Base-by-base conservation (phyloP, 1,284 basidiomycete genomes). In the Leccinum fallax region DNA sequence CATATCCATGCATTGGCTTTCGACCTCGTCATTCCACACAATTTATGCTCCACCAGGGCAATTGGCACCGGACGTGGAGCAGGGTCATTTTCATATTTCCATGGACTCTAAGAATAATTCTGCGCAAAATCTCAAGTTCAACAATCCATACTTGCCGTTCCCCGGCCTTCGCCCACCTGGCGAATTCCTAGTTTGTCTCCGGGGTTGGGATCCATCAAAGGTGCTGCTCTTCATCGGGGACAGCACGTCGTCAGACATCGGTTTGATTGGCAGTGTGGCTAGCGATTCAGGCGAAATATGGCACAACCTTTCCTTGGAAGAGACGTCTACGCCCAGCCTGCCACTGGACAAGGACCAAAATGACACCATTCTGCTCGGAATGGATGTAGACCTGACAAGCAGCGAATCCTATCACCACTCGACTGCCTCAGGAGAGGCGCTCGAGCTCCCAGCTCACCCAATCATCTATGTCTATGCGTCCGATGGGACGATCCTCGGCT, bases 401-500 rank as follows among this genome's bases (percentile, higher is more conserved):
- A 71, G 74, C 6, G 76, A 80, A 34, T 66, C 76, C 4, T 81
- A 77, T 66, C 75, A 61, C 9, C 75, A 78, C 59, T 79, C 77
- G 7, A 76, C 74, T 3, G 71, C 78, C 13, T 80, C 80, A 0
- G 84, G 84, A 1, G 84, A 85, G 62, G 79, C 72, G 63, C 74
- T 70, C 36, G 76, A 80, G 19, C 66, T 84, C 5, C 83, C 86
- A 6, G 78, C 84, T n/a, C 81, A 83, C 9, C 93, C 93, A 0
- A 80, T 93, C 57, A 78, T 94, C 71, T 90, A 87, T 70, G 85
- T 87, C 5, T 94, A 93, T 72, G 83, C 91, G 4, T 92, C 86
- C 62, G 93, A 95, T 69, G 93, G 93, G 19, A 90, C 92, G 1
- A 61, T 95, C 38, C 82, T 88, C 43, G 92, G 82, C 3, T 95